Base-by-base conservation (phyloP, 441 rosid species). In the Pelargonium fulgidum region DNA sequence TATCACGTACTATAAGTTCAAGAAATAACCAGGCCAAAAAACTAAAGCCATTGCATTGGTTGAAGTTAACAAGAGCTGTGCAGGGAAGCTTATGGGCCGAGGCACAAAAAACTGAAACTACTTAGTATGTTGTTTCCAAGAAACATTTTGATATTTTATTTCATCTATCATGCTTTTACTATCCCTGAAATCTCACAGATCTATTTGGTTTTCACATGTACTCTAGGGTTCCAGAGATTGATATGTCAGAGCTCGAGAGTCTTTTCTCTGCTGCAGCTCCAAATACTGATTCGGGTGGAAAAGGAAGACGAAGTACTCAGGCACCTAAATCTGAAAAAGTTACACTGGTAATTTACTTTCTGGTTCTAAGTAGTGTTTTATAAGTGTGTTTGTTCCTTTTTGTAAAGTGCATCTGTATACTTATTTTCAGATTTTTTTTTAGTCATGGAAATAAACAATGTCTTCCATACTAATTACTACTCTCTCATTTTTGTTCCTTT, bases 61-160 rank as follows among this genome's bases (percentile, higher is more conserved):
- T 93, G 72, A 91, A 93, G 85, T 80, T 91, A 77, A 87, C 96
- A 2, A 89, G 97, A 78, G 99, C 89, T 22, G 77, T 88, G 80
- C 96, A 88, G 75, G 99, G 99, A 80, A 93, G 97, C 81, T 76
- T 93, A 67, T 93, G 99, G 99, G 96, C 92, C 66, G 99, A 93
- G 72, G 72, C 92, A 39, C 97, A 91, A 73, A 88, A 85, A 80
- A 77, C 87, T 77, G 93, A 85, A 83, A 86, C 88, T 76, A 81
- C 88, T 65, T 82, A 81, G 99, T 93, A 84, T 58, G 81, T 42
- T 24, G 36, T 22, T 64, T 52, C 20, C 20, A 4, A 14, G 59
- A 52, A 52, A 52, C 20, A 52, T 8, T 7, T 52, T n/a, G 59
- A 14, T 14, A 14, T 14, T 6, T 12, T 12, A 52, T 52, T 52